Base-by-base conservation (phyloP, 768 basidiomycete genomes). In the Podaxis carcinomalis region DNA sequence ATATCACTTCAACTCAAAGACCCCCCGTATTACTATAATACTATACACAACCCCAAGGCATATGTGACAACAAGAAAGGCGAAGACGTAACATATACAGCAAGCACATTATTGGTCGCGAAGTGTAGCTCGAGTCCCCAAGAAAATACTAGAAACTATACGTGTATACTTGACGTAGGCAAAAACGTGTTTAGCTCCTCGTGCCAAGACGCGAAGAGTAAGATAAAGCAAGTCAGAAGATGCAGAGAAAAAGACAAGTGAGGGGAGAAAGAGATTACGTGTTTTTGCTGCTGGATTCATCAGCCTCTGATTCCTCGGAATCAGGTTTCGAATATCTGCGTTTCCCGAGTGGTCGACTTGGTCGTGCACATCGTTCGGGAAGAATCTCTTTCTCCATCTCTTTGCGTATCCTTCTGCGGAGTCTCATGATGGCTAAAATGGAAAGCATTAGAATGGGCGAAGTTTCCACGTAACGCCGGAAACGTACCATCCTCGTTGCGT, bases 401-500 rank as follows among this genome's bases (percentile, higher is more conserved):
- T 67, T 74, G 59, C 72, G 71, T 42, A 82, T 74, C 67, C 72
- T 80, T 53, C 66, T 72, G 47, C 70, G 79, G 35, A 82, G 69
- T 55, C 66, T 74, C 36, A 72, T 50, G 35, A 81, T 68, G 11
- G 63, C 80, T 80, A 56, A 42, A 32, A 36, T 57, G 6, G 27
- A 28, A 28, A 54, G 11, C 47, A 52, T 62, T 7, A 51, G 57
- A 14, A 11, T 36, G 9, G 27, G 14, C 28, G 42, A 35, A 19
- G 7, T 3, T 44, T 19, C 21, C 1, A 44, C 14, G 3, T 5
- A 52, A 36, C 44, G 46, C n/a, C 21, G 57, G 35, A 21, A 51
- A 56, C 68, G 59, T 58, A 86, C 88, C 72, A 61, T 68, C 52
- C 68, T 84, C 80, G 62, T 84, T 73, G 61, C 73, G 75, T 32